Evolutionary conservation across 441 rosid species (phyloP).

Genomic region (Macaranga tanarius): DNA sequence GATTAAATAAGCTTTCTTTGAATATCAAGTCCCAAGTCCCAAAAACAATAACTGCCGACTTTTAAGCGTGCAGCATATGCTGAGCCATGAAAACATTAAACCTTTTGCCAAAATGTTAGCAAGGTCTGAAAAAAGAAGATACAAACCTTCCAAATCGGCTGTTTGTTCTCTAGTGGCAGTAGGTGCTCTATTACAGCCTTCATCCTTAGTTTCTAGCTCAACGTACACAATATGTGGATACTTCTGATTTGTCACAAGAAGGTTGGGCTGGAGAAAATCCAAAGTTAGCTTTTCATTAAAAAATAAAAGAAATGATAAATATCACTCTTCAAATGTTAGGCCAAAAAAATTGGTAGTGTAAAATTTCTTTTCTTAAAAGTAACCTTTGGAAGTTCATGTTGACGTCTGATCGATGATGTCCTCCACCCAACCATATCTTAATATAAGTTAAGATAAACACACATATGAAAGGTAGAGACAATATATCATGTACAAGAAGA

Average conservation of each 20-base stretch:
- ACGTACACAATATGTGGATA: conserved; percentile 79
- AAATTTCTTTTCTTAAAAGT: neutral
- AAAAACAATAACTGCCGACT: neutral
- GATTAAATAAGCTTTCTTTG: neutral
- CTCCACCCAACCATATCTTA: conserved; percentile 94
- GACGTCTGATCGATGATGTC: conserved; percentile 89
- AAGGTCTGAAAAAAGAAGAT: conserved; percentile 12
- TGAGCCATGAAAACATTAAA: neutral
- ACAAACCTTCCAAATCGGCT: conserved; percentile 73
- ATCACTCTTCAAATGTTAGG: neutral
- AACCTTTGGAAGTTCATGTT: conserved; percentile 83
- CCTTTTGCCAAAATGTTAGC: neutral
- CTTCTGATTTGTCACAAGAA: conserved; percentile 56
- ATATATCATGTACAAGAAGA: conserved; percentile 16
- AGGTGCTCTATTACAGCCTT: conserved; percentile 27
- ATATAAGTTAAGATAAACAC: conserved; percentile 37
- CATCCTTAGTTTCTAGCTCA: conserved; percentile 38
- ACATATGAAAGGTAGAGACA: neutral
- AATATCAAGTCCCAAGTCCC: neutral
- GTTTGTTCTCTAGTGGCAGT: conserved; percentile 34
- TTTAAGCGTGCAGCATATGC: neutral
- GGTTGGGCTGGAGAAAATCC: conserved; percentile 56
- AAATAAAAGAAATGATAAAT: neutral
- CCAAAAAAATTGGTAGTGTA: neutral
- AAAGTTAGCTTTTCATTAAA: neutral